Base-by-base conservation (phyloP, 768 basidiomycete genomes). In the Melanogaster broomeanus region DNA sequence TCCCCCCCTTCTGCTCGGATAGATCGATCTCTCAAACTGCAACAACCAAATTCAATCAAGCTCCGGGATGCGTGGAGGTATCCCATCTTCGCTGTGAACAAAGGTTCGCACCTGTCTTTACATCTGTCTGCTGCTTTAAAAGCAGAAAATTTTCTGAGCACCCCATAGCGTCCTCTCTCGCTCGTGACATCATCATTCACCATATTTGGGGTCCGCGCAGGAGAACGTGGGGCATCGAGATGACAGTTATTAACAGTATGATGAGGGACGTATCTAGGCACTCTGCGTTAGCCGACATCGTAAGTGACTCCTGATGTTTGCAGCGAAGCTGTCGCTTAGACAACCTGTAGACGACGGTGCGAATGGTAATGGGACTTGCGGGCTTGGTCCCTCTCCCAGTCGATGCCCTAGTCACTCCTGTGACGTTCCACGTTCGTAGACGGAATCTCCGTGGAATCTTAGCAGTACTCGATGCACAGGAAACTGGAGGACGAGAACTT, bases 381-480 rank as follows among this genome's bases (percentile, higher is more conserved):
- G 88, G 90, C 10, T 77, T 93, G 42, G 82, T 88, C 4, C 95
- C 96, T 2, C 78, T 95, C 1, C 90, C 94, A 9, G 89, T 90
- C 0, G 94, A 97, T 68, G 95, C 95, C 6, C 77, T 98, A 44
- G 89, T 97, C 30, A 98, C 97, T 2, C 94, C 96, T 12, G 90
- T 99, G 40, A 91, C 92, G 0, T 99, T 98, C 66, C 78, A 74
- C 34, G 94, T 98, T 38, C 82, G 78, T 45, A 79, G 73, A 55
- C 84, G 89, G 6, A 72, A 78, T 8, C 76, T 97, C 25, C 81
- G 84, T 28, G 96, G 96, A 13, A 85, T 98, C 47, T 80, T 99
- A 15, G 75, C 80, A 6, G 75, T 84, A 7, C 81, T 81, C 48
- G 96, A 98, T 63, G 79, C 75, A 5, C 63, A 76, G 16, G 96